Base-by-base conservation (phyloP, 257 asterid species). In the Rehmannia glutinosa region DNA sequence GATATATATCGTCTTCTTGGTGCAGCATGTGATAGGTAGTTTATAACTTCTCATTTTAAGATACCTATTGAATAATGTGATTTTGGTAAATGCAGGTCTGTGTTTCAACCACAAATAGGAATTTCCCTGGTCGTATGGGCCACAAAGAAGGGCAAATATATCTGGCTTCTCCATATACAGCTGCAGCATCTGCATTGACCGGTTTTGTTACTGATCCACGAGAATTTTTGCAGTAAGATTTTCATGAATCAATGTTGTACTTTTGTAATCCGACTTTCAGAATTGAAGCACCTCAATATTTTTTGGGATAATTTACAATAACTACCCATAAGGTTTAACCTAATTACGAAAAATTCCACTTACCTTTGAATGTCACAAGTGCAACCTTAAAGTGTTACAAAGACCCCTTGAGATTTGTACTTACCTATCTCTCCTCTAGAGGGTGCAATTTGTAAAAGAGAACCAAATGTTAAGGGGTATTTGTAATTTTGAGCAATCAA, bases 151-250 rank as follows among this genome's bases (percentile, higher is more conserved):
- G 95, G 30, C 87, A 92, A 80, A 85, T 89, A 17, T 87, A 92
- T 81, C 85, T 92, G 8, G 97, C 98, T 66, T 92, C 98, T 75
- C 98, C 95, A 17, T 91, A 85, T 20, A 91, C 96, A 24, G 98
- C 98, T 50, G 96, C 97, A 33, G 96, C 96, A 24, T 92, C 97
- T 12, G 96, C 95, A 19, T 66, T 92, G 79, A 84, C 97, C 6
- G 98, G 98, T 38, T 81, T 52, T 13, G 95, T 92, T 59, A 92
- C 97, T 3, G 98, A 92, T 77, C 97, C 96, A 2, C 73, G 97
- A 77, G 92, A 89, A 42, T 89, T 89, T 76, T 77, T 89, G 77
- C 84, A 82, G 85, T 87, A 80, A 82, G 69, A 28, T 38, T 35
- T 72, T 51, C n/a, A 59, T 25, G 35, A 19, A 49, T n/a, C 16